These are phyloP conservation scores for Solanum gracilifrons DNA, from an alignment of 257 asterid genomes.

Conservation along the genomic window DNA sequence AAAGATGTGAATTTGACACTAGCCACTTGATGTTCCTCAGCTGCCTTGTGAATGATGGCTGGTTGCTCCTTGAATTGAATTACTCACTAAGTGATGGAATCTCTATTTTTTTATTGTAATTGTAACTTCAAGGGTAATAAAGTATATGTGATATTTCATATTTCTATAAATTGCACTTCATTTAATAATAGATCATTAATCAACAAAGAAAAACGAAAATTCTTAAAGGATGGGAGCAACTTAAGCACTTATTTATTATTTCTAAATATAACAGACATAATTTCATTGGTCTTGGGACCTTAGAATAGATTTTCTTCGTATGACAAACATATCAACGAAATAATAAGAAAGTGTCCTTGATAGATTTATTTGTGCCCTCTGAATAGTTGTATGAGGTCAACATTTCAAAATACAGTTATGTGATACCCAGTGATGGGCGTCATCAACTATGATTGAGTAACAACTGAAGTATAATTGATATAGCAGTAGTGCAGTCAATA, in stretches of 20 bases:
- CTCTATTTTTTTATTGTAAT: not conserved
- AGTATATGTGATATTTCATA: not conserved
- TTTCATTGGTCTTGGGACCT: not conserved
- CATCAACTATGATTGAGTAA: not conserved
- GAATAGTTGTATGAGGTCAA: not conserved
- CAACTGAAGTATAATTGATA: not conserved
- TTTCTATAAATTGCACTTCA: not conserved
- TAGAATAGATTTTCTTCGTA: not conserved
- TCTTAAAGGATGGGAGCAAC: not conserved
- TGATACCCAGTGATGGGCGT: not conserved
- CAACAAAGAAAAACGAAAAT: not conserved
- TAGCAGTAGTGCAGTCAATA: not conserved
- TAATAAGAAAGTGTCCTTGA: not conserved
- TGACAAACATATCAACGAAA: not conserved
- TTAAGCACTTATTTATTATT: not conserved
- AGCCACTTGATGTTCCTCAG: not conserved
- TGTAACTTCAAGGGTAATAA: not conserved
- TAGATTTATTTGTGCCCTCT: not conserved
- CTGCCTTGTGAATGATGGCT: not conserved
- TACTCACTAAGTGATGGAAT: not conserved
- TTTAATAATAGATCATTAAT: not conserved
- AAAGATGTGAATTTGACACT: not conserved
- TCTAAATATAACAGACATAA: not conserved
- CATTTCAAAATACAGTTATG: not conserved
- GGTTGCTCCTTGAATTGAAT: not conserved